Percentiles rank a stretch among this genome's conserved stretches.
These are phyloP conservation scores for Prosopis cineraria DNA, from an alignment of 306 rosid species.

Conservation along the genomic window DNA sequence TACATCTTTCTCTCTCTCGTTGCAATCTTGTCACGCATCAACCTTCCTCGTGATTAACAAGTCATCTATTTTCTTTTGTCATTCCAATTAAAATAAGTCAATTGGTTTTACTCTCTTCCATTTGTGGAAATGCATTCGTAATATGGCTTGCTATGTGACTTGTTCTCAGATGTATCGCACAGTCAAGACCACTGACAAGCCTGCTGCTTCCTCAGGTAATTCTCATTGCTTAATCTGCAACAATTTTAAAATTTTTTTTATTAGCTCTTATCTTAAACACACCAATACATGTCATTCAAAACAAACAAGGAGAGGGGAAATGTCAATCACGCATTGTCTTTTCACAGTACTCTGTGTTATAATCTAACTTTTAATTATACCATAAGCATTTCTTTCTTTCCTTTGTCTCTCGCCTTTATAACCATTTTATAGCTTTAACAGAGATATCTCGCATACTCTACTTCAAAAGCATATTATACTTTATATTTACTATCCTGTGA, in stretches of 20 bases:
- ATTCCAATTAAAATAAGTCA: neutral
- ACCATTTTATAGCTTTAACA: conserved; percentile 18
- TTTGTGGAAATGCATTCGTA: conserved; percentile 10
- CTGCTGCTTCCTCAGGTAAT: conserved; percentile 97
- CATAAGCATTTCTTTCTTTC: conserved; percentile 28
- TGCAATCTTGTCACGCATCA: conserved; percentile 56
- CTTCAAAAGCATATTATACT: neutral
- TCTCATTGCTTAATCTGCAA: conserved; percentile 52
- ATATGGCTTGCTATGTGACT: conserved; percentile 20
- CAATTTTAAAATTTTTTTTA: neutral
- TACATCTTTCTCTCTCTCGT: conserved; percentile 40
- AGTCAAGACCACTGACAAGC: conserved; percentile 93
- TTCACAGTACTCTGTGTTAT: neutral
- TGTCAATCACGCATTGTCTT: conserved; percentile 37
- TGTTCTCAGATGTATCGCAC: conserved; percentile 88
- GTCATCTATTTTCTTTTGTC: neutral
- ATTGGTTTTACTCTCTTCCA: neutral
- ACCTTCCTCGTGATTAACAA: neutral
- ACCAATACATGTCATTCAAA: neutral
- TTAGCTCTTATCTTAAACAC: conserved; percentile 4
- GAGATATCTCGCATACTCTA: neutral
- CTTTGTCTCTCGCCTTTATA: conserved; percentile 19
- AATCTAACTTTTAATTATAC: conserved; percentile 19
- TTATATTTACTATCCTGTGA: neutral
- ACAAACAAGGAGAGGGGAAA: neutral